Conservation (phyloP, 257 asterid genomes). For the Echites panduratus region DNA sequence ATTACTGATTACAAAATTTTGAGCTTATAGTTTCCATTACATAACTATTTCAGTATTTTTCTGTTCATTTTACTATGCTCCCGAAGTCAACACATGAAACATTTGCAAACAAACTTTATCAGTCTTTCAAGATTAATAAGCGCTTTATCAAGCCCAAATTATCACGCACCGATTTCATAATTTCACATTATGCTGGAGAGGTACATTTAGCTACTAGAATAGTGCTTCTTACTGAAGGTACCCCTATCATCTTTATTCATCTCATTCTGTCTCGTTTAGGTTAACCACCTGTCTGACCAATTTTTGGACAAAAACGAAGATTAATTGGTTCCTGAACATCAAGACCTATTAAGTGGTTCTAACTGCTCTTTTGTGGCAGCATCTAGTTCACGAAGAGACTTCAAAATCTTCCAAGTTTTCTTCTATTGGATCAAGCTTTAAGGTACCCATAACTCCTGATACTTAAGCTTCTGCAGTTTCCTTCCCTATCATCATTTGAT, state of each 20-base stretch:
- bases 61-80: slow-evolving; percentile 73
- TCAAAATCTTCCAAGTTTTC: slow-evolving; percentile 97
- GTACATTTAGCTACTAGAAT: slow-evolving; percentile 26
- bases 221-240: slow-evolving; percentile 10
- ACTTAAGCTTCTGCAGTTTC: not conserved
- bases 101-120: slow-evolving; percentile 90
- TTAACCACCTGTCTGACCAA: slow-evolving; percentile 87
- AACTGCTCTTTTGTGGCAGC: slow-evolving; percentile 92
- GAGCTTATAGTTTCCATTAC: too few species aligned
- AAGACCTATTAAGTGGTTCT: slow-evolving; percentile 84
- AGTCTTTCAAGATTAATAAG: slow-evolving; percentile 83
- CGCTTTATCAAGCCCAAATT: slow-evolving; percentile 97
- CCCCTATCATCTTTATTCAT: slow-evolving; percentile 13
- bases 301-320: slow-evolving; percentile 98
- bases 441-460: slow-evolving; percentile 46
- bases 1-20: too few species aligned
- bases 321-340: slow-evolving; percentile 93
- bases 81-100: slow-evolving; percentile 99
- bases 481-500: slow-evolving; percentile 2
- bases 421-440: slow-evolving; percentile 95
- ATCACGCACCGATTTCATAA: too few species aligned
- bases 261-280: slow-evolving; percentile 48
- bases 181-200: too few species aligned
- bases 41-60: slow-evolving; percentile 7
- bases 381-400: slow-evolving; percentile 59